phyloP scores from a whole-genome alignment of 495 filamentous ascomycete species.

The Podospora bellae-mahoneyi region DNA sequence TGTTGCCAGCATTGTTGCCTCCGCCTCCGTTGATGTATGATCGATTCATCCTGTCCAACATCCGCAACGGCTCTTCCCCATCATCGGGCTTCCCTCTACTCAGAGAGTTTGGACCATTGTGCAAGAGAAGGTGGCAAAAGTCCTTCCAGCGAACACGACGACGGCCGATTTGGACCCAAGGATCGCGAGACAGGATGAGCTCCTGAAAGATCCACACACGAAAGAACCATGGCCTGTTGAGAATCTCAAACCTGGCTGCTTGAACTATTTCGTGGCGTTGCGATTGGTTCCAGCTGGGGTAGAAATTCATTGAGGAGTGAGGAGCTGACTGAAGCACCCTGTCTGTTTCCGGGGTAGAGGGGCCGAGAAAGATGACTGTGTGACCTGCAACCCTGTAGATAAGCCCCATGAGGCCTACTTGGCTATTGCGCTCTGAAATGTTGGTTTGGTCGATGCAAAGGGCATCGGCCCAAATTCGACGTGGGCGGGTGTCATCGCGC shows the following conservation, averaged over 20 bases:
- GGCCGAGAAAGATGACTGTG: slow-evolving; percentile 5
- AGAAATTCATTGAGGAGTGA: not conserved
- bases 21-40: not conserved
- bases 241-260: not conserved
- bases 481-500: slow-evolving; percentile 4
- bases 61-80: not conserved
- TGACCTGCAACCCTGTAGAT: not conserved
- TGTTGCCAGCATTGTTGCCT: not conserved
- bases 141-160: not conserved
- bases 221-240: slow-evolving; percentile 5
- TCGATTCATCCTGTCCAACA: slow-evolving; percentile 2
- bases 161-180: slow-evolving; percentile 1
- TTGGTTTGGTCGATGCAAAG: slow-evolving; percentile 2
- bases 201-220: slow-evolving; percentile 5
- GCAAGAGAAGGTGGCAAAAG: not conserved
- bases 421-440: slow-evolving; percentile 7
- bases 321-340: not conserved
- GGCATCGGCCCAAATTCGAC: slow-evolving; percentile 11
- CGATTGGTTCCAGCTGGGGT: not conserved
- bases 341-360: not conserved
- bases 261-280: not conserved
- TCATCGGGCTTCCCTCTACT: not conserved
- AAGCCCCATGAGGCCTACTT: slow-evolving; percentile 10
- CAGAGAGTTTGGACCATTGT: not conserved
- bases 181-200: slow-evolving; percentile 1